phyloP scores from a whole-genome alignment of 805 yeast genomes.

The Huiozyma naganishii region DNA sequence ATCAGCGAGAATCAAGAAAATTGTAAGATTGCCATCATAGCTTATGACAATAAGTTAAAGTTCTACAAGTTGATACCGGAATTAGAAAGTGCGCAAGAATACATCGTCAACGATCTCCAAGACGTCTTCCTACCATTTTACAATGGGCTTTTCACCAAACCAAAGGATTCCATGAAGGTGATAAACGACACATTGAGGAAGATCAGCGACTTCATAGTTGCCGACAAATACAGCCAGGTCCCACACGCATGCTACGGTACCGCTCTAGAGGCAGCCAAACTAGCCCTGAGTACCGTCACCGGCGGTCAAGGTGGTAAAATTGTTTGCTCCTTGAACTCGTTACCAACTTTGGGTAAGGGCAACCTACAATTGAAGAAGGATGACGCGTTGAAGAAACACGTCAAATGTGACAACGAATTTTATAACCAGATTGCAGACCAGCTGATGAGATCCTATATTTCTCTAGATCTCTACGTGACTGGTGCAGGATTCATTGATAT shows the following conservation, averaged over 20 bases:
- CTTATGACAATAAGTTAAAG: slow-evolving; percentile 62
- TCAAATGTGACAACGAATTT: slow-evolving; percentile 49
- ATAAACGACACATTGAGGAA: slow-evolving; percentile 60
- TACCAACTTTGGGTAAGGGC: slow-evolving; percentile 82
- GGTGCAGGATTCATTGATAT: slow-evolving; percentile 58
- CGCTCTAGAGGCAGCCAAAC: slow-evolving; percentile 58
- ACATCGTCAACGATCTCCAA: slow-evolving; percentile 54
- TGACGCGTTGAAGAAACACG: slow-evolving; percentile 38
- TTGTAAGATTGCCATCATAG: slow-evolving; percentile 55
- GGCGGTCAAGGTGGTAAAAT: slow-evolving; percentile 75
- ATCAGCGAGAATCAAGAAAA: slow-evolving; percentile 28
- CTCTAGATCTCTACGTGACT: slow-evolving; percentile 67
- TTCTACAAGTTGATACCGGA: slow-evolving; percentile 58
- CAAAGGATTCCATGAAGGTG: slow-evolving; percentile 49
- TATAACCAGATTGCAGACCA: slow-evolving; percentile 51
- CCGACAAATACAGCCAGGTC: slow-evolving; percentile 18
- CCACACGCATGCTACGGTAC: slow-evolving; percentile 67
- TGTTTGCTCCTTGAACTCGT: slow-evolving; percentile 48
- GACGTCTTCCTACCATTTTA: slow-evolving; percentile 60
- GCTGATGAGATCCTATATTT: slow-evolving; percentile 48
- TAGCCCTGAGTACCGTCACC: slow-evolving; percentile 42
- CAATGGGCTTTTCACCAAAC: slow-evolving; percentile 72
- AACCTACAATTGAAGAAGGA: slow-evolving; percentile 35
- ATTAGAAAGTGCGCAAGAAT: slow-evolving; percentile 45
- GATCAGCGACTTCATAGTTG: slow-evolving; percentile 29